These are phyloP conservation scores for Drosera spatulata DNA, from an alignment of 179 eudicot genomes.

Conservation along the genomic window DNA sequence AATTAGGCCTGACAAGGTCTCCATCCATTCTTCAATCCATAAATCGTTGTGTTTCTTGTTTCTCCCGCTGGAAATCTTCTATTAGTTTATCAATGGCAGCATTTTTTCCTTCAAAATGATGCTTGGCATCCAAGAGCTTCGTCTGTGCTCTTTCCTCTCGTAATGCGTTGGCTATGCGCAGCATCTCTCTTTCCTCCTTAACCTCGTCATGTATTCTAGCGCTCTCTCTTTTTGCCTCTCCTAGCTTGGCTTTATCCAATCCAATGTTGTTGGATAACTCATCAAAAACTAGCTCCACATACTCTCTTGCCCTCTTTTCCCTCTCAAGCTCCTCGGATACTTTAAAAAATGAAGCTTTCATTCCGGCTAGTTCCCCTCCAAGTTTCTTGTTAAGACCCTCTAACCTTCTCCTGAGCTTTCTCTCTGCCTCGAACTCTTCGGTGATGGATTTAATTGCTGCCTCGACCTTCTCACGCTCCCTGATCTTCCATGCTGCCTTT, in stretches of 20 bases:
- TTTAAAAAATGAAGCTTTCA: slow-evolving; percentile 41
- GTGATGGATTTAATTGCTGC: slow-evolving; percentile 67
- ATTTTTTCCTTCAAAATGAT: slow-evolving; percentile 62
- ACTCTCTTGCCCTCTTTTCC: slow-evolving; percentile 60
- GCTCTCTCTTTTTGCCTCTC: slow-evolving; percentile 40
- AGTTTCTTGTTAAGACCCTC: slow-evolving; percentile 84
- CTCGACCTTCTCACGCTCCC: slow-evolving; percentile 55
- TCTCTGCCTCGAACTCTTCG: slow-evolving; percentile 75
- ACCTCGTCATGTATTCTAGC: slow-evolving; percentile 42
- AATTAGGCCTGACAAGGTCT: slow-evolving; percentile 12
- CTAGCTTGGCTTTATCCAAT: not conserved
- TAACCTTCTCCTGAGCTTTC: slow-evolving; percentile 56
- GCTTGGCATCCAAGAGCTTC: slow-evolving; percentile 18
- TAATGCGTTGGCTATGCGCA: slow-evolving; percentile 46
- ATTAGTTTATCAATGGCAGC: slow-evolving; percentile 47
- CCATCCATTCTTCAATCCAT: slow-evolving; percentile 19
- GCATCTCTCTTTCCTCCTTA: slow-evolving; percentile 58
- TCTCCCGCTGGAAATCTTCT: slow-evolving; percentile 39
- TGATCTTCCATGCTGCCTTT: slow-evolving; percentile 68
- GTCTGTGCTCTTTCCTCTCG: slow-evolving; percentile 30
- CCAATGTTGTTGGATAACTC: too few species aligned
- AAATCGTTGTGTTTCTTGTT: slow-evolving; percentile 23
- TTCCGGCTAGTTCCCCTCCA: slow-evolving; percentile 71
- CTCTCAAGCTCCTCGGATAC: slow-evolving; percentile 51
- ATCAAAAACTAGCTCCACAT: slow-evolving; percentile 27